These are phyloP conservation scores for Abrus precatorius DNA, from an alignment of 306 rosid species.

Conservation along the genomic window DNA sequence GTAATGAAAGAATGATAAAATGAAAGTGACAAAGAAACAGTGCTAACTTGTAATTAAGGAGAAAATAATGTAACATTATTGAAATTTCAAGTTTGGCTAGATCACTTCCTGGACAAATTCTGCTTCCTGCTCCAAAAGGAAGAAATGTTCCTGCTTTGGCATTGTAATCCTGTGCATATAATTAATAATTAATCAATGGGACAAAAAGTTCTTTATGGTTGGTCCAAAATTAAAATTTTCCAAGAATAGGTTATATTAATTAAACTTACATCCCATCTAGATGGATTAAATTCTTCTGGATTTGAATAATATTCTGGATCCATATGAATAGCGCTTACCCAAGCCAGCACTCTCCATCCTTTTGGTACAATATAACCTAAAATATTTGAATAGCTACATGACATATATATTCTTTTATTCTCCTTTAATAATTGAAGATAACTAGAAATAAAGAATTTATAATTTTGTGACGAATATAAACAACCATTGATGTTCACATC, in stretches of 20 bases:
- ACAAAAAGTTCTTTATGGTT: no score
- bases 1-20: no score
- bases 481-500: conserved; percentile 57
- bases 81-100: conserved; percentile 16
- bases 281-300: conserved; percentile 42
- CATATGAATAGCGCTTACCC: conserved; percentile 53
- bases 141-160: not conserved
- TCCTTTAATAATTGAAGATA: no score
- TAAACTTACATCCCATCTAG: conserved; percentile 46
- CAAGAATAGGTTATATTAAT: not conserved
- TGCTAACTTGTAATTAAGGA: conserved; percentile 17
- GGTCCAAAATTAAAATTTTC: no score
- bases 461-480: not conserved
- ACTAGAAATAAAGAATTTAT: no score
- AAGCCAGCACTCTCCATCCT: conserved; percentile 38
- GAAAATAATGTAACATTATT: conserved; percentile 1
- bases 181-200: no score
- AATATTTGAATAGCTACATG: not conserved
- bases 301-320: conserved; percentile 46
- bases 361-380: conserved; percentile 54
- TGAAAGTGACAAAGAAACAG: not conserved
- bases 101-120: conserved; percentile 1
- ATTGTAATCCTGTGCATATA: not conserved
- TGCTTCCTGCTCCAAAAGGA: conserved; percentile 33
- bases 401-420: not conserved